These are phyloP conservation scores for Luffa acutangula DNA, from an alignment of 306 rosid species.

Conservation along the genomic window DNA sequence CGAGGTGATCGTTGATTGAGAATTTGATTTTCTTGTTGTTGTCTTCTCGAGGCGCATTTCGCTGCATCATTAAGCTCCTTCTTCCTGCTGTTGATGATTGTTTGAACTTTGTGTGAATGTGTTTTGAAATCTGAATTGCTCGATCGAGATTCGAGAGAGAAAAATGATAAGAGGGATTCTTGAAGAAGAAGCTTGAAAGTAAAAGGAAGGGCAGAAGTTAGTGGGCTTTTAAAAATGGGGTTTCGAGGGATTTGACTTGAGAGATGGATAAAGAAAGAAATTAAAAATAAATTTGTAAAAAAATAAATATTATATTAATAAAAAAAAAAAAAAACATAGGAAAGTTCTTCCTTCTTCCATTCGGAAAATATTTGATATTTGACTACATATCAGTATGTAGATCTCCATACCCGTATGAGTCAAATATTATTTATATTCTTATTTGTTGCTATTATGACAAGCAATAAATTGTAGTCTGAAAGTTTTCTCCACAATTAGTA, in stretches of 20 bases:
- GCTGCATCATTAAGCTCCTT: conserved; percentile 1
- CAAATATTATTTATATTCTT: too few relatives aligned
- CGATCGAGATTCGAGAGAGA: not conserved
- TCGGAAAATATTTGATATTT: too few relatives aligned
- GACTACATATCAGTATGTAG: too few relatives aligned
- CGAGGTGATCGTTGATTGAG: conserved; percentile 80
- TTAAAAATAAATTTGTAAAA: too few relatives aligned
- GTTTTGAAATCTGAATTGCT: not conserved
- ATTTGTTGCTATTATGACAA: too few relatives aligned
- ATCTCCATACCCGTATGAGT: too few relatives aligned
- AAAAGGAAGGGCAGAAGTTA: too few relatives aligned
- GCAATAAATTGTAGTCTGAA: too few relatives aligned
- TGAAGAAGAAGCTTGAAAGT: not conserved
- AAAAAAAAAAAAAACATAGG: too few relatives aligned
- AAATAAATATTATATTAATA: too few relatives aligned
- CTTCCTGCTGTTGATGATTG: not conserved
- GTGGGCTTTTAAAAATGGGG: not conserved
- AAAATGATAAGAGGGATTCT: not conserved
- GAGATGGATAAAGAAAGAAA: not conserved
- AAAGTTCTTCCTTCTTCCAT: too few relatives aligned
- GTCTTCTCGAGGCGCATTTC: conserved; percentile 11
- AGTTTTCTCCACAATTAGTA: too few relatives aligned
- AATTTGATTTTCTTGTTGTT: conserved; percentile 24
- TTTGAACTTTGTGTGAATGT: not conserved
- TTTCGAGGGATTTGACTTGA: not conserved